Evolutionary conservation across 768 basidiomycete genomes (phyloP).

Genomic region (Auricularia sp.): DNA sequence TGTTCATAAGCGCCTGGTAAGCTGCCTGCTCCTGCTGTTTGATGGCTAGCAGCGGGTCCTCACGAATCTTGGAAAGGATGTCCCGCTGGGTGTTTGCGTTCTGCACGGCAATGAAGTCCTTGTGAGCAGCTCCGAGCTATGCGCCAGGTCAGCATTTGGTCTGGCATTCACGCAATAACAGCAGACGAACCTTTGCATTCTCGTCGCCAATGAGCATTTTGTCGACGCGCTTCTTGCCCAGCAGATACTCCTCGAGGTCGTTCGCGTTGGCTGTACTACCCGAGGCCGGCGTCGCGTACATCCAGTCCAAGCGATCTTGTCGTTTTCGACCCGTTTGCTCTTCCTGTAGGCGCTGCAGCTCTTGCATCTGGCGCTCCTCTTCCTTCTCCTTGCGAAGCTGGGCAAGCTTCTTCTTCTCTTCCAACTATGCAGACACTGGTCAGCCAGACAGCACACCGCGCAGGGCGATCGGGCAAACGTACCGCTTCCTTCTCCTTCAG

Average conservation of each 20-base stretch:
- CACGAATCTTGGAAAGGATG: slow-evolving; percentile 85
- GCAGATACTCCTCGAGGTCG: slow-evolving; percentile 90
- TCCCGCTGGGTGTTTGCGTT: slow-evolving; percentile 88
- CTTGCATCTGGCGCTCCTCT: slow-evolving; percentile 92
- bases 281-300: slow-evolving; percentile 96
- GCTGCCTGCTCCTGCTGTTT: slow-evolving; percentile 96
- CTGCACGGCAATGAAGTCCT: slow-evolving; percentile 88
- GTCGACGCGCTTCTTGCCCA: slow-evolving; percentile 97
- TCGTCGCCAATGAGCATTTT: slow-evolving; percentile 89
- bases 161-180: slow-evolving; percentile 2
- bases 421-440: slow-evolving; percentile 48
- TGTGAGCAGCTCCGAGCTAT: slow-evolving; percentile 77
- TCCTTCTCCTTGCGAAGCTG: slow-evolving; percentile 96
- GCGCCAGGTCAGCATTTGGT: slow-evolving; percentile 9
- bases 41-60: slow-evolving; percentile 94
- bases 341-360: slow-evolving; percentile 91
- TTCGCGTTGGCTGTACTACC: slow-evolving; percentile 80
- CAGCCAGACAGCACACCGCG: slow-evolving; percentile 2
- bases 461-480: slow-evolving; percentile 21
- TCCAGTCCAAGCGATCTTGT: slow-evolving; percentile 95
- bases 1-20: slow-evolving; percentile 74
- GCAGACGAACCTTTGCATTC: slow-evolving; percentile 61
- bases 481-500: slow-evolving; percentile 95
- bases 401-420: slow-evolving; percentile 96
- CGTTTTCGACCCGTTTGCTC: slow-evolving; percentile 91